Evolutionary conservation across 495 filamentous ascomycete species (phyloP).

Genomic region (Xylaria nigripes): DNA sequence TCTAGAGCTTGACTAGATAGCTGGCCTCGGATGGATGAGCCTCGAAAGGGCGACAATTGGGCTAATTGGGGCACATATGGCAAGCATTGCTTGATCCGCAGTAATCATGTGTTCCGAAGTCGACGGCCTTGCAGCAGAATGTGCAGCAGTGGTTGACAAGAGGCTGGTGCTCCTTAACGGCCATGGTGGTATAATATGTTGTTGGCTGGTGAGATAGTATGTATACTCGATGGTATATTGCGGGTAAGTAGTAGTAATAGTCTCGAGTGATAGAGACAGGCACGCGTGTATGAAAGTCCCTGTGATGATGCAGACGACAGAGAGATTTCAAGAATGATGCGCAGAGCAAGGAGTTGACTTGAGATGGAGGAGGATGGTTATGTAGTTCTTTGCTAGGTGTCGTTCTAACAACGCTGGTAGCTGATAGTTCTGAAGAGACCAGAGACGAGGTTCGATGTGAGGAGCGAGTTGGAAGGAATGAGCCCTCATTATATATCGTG

Average conservation of each 20-base stretch:
- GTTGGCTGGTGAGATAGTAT: not conserved
- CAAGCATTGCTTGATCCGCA: slow-evolving; percentile 37
- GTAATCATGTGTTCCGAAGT: slow-evolving; percentile 46
- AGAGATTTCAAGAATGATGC: not conserved
- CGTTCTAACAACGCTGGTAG: not conserved
- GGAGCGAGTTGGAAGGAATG: no score
- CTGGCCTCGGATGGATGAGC: slow-evolving; percentile 12
- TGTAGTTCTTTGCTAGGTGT: not conserved
- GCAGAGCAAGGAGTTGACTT: not conserved
- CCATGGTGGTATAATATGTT: slow-evolving; percentile 34
- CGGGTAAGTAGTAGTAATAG: not conserved
- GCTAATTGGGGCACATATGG: slow-evolving; percentile 39
- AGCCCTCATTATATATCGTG: slow-evolving; percentile 7
- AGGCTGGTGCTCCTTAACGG: slow-evolving; percentile 36
- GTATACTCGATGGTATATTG: not conserved
- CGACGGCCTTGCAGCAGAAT: slow-evolving; percentile 45
- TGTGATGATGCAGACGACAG: not conserved
- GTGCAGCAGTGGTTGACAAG: slow-evolving; percentile 46
- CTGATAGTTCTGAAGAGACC: not conserved
- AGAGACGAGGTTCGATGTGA: no score
- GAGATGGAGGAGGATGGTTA: not conserved
- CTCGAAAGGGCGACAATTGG: slow-evolving; percentile 4
- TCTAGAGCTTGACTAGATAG: not conserved
- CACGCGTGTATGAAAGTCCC: not conserved
- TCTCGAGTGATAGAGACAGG: not conserved